phyloP scores from a whole-genome alignment of 768 basidiomycete genomes.

The Tephrocybe sp. region DNA sequence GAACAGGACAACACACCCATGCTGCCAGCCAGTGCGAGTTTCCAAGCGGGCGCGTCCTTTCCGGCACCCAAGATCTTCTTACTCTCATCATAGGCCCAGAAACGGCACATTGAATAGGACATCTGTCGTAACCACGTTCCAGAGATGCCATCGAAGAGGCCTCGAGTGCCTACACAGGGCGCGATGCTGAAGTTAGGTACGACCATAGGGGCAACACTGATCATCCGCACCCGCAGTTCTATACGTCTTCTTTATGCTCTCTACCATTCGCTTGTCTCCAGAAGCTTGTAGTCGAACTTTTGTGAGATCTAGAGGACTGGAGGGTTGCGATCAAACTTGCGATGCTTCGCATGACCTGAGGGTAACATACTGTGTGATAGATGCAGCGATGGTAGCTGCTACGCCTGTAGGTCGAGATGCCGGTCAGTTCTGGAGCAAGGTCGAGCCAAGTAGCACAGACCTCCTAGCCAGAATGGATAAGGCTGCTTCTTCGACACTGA shows the following conservation, averaged over 20 bases:
- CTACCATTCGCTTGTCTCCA: constrained; percentile 89
- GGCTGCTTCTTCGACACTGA: constrained; percentile 57
- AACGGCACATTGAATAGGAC: constrained; percentile 90
- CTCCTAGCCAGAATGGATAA: constrained; percentile 87
- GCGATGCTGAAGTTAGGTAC: constrained; percentile 21
- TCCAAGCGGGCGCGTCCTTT: constrained; percentile 74
- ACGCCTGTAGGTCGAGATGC: constrained; percentile 42
- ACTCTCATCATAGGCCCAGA: constrained; percentile 91
- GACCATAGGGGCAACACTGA: not conserved
- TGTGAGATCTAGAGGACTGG: constrained; percentile 81
- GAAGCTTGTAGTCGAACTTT: constrained; percentile 92
- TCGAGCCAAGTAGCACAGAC: constrained; percentile 32
- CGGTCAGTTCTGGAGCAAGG: not conserved
- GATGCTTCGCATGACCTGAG: not conserved
- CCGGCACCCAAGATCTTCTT: constrained; percentile 80
- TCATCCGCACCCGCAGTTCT: constrained; percentile 62
- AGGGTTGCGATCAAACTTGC: not conserved
- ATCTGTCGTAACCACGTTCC: constrained; percentile 92
- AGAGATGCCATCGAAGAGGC: constrained; percentile 83
- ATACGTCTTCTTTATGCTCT: constrained; percentile 80
- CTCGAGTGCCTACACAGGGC: constrained; percentile 51
- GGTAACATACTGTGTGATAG: constrained; percentile 72
- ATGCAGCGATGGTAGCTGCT: constrained; percentile 87
- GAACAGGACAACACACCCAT: constrained; percentile 64
- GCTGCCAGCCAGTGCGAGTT: constrained; percentile 77